Base-by-base conservation (phyloP, 1,139 yeast genomes). In the Candida albicans region DNA sequence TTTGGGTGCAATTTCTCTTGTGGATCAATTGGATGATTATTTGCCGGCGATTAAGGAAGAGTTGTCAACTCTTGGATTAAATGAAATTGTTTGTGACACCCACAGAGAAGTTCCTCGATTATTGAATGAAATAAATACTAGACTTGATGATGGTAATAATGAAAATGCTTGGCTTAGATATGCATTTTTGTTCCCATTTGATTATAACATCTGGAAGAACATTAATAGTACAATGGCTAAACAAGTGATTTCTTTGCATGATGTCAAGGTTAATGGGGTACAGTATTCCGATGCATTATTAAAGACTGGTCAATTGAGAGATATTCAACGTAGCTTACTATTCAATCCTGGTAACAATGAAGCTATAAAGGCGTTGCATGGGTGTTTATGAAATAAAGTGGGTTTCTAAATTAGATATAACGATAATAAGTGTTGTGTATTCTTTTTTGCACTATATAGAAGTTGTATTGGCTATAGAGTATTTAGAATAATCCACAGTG, bases 1-100 rank as follows among this genome's bases (percentile, higher is more conserved):
- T 0, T 70, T 91, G 37, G 96, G 96, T 5, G 93, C 95, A 0
- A 82, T 91, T 35, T 82, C 95, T 0, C 61, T 91, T 5, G 73
- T 81, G 12, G 90, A 87, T 41, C 67, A 77, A 39, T 68, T 81
- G 51, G 71, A 68, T 0, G 89, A 85, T 26, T 75, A 87, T 51
- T 65, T 79, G 37, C 78, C 73, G 1, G 83, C 95, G 0, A 77
- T 88, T 14, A 75, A 75, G 43, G 86, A 83, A 24, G 96, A 89
- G 58, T 66, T 91, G 37, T 70, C 68, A 22, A 65, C 71, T 0
- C 61, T 88, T 35, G 62, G 82, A 2, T 58, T 84, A 33, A 57
- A 59, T 0, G 79, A 74, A 27, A 56, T 82, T 31, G 67, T 74
- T 8, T 60, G 62, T 2, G 95, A 86, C 52, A 64, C 71, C 0